Base-by-base conservation (phyloP, 176 grass and related monocot species). In the Metroxylon sagu region DNA sequence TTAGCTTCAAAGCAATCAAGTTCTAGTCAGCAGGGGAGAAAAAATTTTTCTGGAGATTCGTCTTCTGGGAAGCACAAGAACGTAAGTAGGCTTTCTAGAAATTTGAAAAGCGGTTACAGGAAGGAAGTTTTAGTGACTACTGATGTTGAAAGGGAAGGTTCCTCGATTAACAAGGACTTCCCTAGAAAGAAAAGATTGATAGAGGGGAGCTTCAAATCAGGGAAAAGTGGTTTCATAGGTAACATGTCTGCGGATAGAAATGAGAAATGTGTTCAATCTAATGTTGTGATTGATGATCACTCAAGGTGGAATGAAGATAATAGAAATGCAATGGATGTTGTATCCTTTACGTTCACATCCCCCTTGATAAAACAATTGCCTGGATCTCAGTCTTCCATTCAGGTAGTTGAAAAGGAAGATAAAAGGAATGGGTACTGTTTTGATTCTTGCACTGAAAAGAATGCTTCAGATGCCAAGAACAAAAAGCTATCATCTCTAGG, bases 271-370 rank as follows among this genome's bases (percentile, higher is more conserved):
- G 69, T 74, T 67, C 76, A 75, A 61, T 73, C 80, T 60, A 78
- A 87, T 79, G 83, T 81, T 52, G 67, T 76, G 69, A 79, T 89
- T 67, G 86, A 95, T 61, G 77, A 87, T 59, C 76, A 76, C 19
- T 79, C 65, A 31, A 95, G 77, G 27, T 78, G 79, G 79, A 72
- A 82, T 31, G 72, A 67, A 48, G 80, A 78, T 75, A 71, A 68
- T 57, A 84, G 66, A 69, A 71, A 86, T 57, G 64, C 64, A 19
- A 76, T 74, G 35, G 86, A 95, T 71, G 86, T 89, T 65, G 83
- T 87, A 35, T 95, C 86, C 21, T 95, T 84, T 79, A 95, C 90
- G 53, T 89, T 89, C 63, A 95, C 86, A 61, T 87, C 86, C 31
- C 77, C 86, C 17, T 79, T 89, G 71, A 60, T 79, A 53, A 87